A percentile compares a stretch with the other conserved stretches of the same genome.
Conservation (phyloP, 495 filamentous ascomycete species). For the Aspergillus ostianus region DNA sequence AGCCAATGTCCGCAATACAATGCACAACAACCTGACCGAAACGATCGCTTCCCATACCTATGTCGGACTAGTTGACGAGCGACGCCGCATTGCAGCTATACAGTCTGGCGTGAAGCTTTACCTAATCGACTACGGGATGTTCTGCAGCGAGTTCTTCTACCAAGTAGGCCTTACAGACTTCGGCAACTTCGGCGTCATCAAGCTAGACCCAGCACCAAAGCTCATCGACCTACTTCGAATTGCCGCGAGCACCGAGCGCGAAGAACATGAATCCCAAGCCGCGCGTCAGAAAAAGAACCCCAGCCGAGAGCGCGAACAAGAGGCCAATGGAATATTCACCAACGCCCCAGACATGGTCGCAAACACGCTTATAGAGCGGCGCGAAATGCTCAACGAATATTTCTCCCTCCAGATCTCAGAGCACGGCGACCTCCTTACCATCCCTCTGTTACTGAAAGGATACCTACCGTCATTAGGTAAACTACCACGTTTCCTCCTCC, state of each 20-base stretch:
- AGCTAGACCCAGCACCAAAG: conserved; percentile 71
- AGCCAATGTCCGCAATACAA: conserved; percentile 71
- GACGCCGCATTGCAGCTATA: conserved; percentile 82
- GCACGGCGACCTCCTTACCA: conserved; percentile 69
- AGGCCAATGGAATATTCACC: conserved; percentile 61
- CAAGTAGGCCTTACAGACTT: conserved; percentile 96
- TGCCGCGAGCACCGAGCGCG: conserved; percentile 65
- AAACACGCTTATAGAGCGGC: conserved; percentile 63
- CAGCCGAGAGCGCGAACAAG: conserved; percentile 30
- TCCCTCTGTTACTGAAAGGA: conserved; percentile 85
- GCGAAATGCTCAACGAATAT: conserved; percentile 90
- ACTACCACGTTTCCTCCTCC: conserved; percentile 82
- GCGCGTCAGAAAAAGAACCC: conserved; percentile 13
- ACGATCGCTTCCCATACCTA: conserved; percentile 89
- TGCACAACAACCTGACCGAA: conserved; percentile 89
- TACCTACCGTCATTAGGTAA: conserved; percentile 85
- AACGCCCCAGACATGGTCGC: conserved; percentile 63
- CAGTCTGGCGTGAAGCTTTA: conserved; percentile 92
- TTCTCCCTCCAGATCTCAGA: conserved; percentile 82
- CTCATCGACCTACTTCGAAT: conserved; percentile 69
- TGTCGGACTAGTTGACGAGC: conserved; percentile 88
- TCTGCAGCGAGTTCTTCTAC: conserved; percentile 92
- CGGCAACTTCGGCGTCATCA: conserved; percentile 87
- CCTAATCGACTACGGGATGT: conserved; percentile 89
- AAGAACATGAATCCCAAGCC: conserved; percentile 17